Conservation (phyloP, 2,329 filamentous ascomycete species). For the Hypoxylon sp. region DNA sequence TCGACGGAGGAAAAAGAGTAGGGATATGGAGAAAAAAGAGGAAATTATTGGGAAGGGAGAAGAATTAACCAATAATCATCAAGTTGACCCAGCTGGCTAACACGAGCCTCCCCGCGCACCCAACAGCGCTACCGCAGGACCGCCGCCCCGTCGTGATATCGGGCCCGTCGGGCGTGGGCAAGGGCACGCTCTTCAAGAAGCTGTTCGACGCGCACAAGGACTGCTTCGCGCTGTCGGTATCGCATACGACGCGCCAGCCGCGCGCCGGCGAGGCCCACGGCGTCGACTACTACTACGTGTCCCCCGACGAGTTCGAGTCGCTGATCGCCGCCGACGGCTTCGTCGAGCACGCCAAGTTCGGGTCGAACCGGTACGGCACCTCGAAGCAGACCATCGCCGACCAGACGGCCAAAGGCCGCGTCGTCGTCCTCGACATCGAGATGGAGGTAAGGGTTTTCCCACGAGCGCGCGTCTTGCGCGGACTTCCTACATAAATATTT, state of each 20-base stretch:
- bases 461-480: no score
- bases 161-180: conserved; percentile 83
- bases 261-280: conserved; percentile 80
- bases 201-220: conserved; percentile 70
- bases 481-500: no score
- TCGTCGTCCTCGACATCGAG: conserved; percentile 93
- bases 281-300: conserved; percentile 83
- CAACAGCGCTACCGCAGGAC: conserved; percentile 54
- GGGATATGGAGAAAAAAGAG: conserved; percentile 2
- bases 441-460: conserved; percentile 76
- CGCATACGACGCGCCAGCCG: conserved; percentile 84
- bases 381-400: conserved; percentile 82
- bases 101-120: background rate
- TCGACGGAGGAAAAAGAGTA: background rate
- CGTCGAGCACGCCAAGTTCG: conserved; percentile 86
- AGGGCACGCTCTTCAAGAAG: conserved; percentile 81
- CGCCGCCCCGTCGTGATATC: conserved; percentile 79
- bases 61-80: background rate
- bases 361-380: conserved; percentile 88
- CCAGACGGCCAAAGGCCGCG: conserved; percentile 75
- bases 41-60: background rate
- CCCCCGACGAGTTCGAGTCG: conserved; percentile 72
- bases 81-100: background rate
- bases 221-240: conserved; percentile 67
- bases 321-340: conserved; percentile 79